Evolutionary conservation across 768 basidiomycete genomes (phyloP), one percentile per base, ranked within the genome.

Genomic region (Stropharia rugosoannulata): DNA sequence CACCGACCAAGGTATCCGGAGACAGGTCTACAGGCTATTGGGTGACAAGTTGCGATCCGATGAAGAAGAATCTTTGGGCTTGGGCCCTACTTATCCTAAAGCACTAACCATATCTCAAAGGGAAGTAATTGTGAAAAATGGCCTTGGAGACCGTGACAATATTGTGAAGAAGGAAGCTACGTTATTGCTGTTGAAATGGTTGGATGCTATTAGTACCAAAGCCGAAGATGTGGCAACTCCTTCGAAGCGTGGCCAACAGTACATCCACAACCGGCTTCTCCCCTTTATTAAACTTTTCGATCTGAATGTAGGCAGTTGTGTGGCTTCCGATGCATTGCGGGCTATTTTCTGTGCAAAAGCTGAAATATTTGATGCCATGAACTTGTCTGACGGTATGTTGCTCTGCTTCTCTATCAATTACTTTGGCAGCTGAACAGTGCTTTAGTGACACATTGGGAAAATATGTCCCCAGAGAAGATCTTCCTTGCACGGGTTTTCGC

Each of bases 401-500:
- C 16, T 36, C 19, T 46, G 15, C 22, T 22, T 22, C 22, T 18
- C 6, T 46, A 37, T 49, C 50, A 16, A 32, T 11, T 40, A 22
- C 40, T 32, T 2, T 35, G 47, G 29, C 15, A 15, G 22, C 54
- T 39, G 50, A 47, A 44, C 51, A 27, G 46, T 48, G 43, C 36
- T 53, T 7, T 46, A 93, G 95, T 87, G 27, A 66, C 68, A 0
- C 98, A 82, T 67, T 98, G 93, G 90, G 66, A 68, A 0, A 59
- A 72, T 1, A 69, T 95, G 16, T 87, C 85, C 0, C 85, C 91
- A 0, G 90, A 93, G 64, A 85, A 79, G 41, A 86, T 87, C 0
- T 90, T 95, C 66, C 80, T 98, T 15, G 88, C 83, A 0, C 85
- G 95, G 5, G 88, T 91, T 9, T 95, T 89, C 66, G 84, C 89